phyloP scores from a whole-genome alignment of 805 yeast species.

The Alloascoidea africana region DNA sequence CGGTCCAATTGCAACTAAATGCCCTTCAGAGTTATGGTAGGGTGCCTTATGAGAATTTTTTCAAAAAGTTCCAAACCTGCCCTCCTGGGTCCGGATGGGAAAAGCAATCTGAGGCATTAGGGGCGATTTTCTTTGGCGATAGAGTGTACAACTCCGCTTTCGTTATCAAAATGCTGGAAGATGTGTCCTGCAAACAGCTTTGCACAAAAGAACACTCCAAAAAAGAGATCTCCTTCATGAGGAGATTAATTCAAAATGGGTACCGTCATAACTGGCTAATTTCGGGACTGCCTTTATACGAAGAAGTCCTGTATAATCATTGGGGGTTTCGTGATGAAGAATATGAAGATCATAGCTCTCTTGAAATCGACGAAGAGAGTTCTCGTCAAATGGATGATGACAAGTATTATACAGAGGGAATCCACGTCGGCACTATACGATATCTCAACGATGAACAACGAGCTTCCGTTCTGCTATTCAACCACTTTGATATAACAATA shows the following conservation, averaged over 20 bases:
- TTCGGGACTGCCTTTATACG: slow-evolving; percentile 91
- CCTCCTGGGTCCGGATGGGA: too few species aligned
- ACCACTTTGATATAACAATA: slow-evolving; percentile 65
- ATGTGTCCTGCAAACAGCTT: slow-evolving; percentile 43
- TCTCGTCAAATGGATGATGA: slow-evolving; percentile 40
- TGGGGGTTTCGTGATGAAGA: slow-evolving; percentile 47
- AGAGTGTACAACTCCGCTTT: slow-evolving; percentile 38
- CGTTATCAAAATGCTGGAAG: slow-evolving; percentile 13
- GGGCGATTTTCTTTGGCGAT: slow-evolving; percentile 90
- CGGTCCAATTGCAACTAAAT: too few species aligned
- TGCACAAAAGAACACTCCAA: slow-evolving; percentile 48
- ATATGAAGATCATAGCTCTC: slow-evolving; percentile 46
- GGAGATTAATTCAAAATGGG: slow-evolving; percentile 65
- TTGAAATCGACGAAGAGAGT: slow-evolving; percentile 82
- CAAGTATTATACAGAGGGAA: too few species aligned
- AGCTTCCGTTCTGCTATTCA: slow-evolving; percentile 47
- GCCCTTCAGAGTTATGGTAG: too few species aligned
- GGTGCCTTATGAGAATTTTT: too few species aligned
- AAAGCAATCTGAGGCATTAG: slow-evolving; percentile 79
- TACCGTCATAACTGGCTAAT: slow-evolving; percentile 85
- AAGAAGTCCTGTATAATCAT: too few species aligned
- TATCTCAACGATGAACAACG: too few species aligned
- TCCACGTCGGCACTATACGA: too few species aligned
- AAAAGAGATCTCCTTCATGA: slow-evolving; percentile 60
- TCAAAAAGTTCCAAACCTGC: too few species aligned